phyloP scores from a whole-genome alignment of 768 basidiomycete species.

The Guyanaporus albipodus region DNA sequence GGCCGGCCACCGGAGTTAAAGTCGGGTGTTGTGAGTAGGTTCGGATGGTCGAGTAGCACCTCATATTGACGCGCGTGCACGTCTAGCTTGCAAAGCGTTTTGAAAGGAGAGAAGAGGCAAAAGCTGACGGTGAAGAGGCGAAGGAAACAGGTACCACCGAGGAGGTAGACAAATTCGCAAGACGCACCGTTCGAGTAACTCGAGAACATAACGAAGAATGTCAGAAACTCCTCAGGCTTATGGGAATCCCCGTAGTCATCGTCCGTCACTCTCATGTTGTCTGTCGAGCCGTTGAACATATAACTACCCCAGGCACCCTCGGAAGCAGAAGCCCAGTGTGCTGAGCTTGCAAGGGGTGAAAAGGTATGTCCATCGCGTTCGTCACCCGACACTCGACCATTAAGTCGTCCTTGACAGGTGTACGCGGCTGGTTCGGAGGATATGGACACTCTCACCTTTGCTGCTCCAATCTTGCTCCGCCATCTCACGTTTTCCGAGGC shows the following conservation, averaged over 20 bases:
- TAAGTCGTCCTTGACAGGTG: slow-evolving; percentile 47
- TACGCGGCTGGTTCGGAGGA: slow-evolving; percentile 98
- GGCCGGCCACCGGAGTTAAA: slow-evolving; percentile 98
- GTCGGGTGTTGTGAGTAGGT: slow-evolving; percentile 80
- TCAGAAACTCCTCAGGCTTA: slow-evolving; percentile 75
- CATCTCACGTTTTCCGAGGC: slow-evolving; percentile 98
- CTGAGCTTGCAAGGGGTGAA: slow-evolving; percentile 94
- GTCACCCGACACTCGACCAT: background rate
- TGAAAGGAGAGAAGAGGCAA: slow-evolving; percentile 85
- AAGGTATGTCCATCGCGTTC: slow-evolving; percentile 49
- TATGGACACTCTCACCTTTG: slow-evolving; percentile 99
- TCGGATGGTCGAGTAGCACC: background rate
- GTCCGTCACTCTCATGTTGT: slow-evolving; percentile 42
- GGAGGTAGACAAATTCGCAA: slow-evolving; percentile 85
- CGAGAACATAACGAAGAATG: slow-evolving; percentile 97
- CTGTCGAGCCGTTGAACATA: background rate
- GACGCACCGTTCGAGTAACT: slow-evolving; percentile 93
- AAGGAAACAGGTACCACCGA: slow-evolving; percentile 94
- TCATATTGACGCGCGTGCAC: background rate
- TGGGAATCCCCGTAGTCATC: slow-evolving; percentile 96
- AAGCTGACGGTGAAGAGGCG: slow-evolving; percentile 92
- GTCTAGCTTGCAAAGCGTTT: slow-evolving; percentile 92
- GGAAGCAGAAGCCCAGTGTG: slow-evolving; percentile 98
- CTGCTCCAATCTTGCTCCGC: slow-evolving; percentile 84
- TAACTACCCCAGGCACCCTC: slow-evolving; percentile 75